These are phyloP conservation scores for Penicillium freii DNA, from an alignment of 2,329 filamentous ascomycete genomes.

Conservation along the genomic window DNA sequence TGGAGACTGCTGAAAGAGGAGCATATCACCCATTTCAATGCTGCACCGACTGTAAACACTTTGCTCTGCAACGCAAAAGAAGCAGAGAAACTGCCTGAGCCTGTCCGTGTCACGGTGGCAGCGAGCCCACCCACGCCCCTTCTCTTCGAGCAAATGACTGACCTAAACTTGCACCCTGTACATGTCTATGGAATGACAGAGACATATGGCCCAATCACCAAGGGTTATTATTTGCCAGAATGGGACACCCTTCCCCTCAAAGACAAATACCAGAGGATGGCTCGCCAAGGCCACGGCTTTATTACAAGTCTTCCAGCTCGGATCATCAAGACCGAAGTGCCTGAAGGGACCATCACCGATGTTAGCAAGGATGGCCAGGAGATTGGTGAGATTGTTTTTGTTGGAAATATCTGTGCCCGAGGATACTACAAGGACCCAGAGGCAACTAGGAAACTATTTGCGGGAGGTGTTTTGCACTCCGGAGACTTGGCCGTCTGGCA, in stretches of 20 bases:
- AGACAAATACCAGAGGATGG: slow-evolving; percentile 87
- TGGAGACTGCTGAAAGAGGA: slow-evolving; percentile 87
- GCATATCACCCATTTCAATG: slow-evolving; percentile 89
- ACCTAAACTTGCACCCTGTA: slow-evolving; percentile 80
- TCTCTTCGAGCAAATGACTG: slow-evolving; percentile 89
- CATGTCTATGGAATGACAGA: slow-evolving; percentile 88
- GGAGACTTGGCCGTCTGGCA: slow-evolving; percentile 94
- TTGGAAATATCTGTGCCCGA: slow-evolving; percentile 86
- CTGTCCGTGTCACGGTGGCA: slow-evolving; percentile 85
- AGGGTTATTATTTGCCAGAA: slow-evolving; percentile 79
- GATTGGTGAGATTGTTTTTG: slow-evolving; percentile 81
- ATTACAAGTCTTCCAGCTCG: slow-evolving; percentile 77
- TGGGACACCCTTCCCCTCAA: slow-evolving; percentile 74
- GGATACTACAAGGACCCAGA: slow-evolving; percentile 89
- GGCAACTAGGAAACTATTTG: slow-evolving; percentile 83
- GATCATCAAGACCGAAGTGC: slow-evolving; percentile 75
- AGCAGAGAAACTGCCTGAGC: slow-evolving; percentile 65
- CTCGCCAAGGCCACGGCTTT: slow-evolving; percentile 89
- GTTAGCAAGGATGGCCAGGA: slow-evolving; percentile 69
- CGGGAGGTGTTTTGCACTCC: slow-evolving; percentile 80
- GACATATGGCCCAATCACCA: slow-evolving; percentile 94
- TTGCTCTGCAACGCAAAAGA: slow-evolving; percentile 77
- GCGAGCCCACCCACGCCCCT: slow-evolving; percentile 86
- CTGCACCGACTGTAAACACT: slow-evolving; percentile 94
- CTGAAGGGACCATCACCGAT: slow-evolving; percentile 64